phyloP scores from a whole-genome alignment of 2,329 filamentous ascomycete species.

The Aspergillus brasiliensis region DNA sequence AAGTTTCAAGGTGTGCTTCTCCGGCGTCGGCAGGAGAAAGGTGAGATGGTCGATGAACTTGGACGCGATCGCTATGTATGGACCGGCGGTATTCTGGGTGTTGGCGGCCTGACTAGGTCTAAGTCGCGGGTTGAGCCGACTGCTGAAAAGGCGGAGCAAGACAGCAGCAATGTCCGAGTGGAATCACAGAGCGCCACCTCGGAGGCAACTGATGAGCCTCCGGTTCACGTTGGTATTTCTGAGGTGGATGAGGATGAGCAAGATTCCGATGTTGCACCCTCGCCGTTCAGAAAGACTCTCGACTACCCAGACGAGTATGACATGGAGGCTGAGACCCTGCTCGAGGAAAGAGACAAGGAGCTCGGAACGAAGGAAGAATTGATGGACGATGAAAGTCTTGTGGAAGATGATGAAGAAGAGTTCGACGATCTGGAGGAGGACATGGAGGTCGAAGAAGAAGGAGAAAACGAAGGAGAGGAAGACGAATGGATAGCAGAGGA shows the following conservation, averaged over 20 bases:
- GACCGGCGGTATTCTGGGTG: constrained; percentile 39
- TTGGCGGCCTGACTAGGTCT: constrained; percentile 26
- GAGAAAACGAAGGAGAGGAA: not conserved
- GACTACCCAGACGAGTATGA: constrained; percentile 29
- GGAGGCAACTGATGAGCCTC: not conserved
- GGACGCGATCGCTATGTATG: constrained; percentile 29
- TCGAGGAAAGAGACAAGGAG: constrained; percentile 18
- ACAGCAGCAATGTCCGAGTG: not conserved
- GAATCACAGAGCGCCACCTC: not conserved
- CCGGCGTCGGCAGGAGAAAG: constrained; percentile 32
- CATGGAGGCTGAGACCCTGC: constrained; percentile 27
- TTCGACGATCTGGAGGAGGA: not conserved
- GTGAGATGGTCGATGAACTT: constrained; percentile 19
- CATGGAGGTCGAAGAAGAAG: not conserved
- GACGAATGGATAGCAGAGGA: not conserved
- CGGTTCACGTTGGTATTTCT: not conserved
- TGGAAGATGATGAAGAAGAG: constrained; percentile 4
- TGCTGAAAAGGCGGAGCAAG: constrained; percentile 5
- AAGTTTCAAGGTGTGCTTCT: constrained; percentile 46
- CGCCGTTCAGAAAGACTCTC: constrained; percentile 15
- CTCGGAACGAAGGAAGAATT: constrained; percentile 23
- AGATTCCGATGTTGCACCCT: not conserved
- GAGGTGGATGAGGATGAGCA: not conserved
- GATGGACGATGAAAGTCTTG: constrained; percentile 17
- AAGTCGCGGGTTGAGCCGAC: constrained; percentile 2